These are phyloP conservation scores for Pichia eremophila DNA, from an alignment of 805 yeast species.

Conservation along the genomic window DNA sequence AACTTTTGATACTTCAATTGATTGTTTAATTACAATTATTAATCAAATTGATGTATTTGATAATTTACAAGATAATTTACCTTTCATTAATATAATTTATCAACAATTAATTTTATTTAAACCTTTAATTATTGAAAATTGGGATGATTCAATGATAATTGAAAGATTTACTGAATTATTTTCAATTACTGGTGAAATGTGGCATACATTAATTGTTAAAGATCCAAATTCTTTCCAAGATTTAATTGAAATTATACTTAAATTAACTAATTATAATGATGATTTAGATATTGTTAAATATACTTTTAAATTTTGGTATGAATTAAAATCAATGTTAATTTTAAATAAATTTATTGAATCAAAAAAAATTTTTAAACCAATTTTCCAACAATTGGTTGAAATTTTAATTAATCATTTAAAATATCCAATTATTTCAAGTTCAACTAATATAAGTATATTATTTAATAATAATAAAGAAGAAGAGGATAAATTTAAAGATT, in stretches of 20 bases:
- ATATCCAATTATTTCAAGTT: conserved; percentile 47
- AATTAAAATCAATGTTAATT: conserved; percentile 61
- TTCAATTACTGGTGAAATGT: conserved; percentile 89
- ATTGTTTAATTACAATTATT: conserved; percentile 74
- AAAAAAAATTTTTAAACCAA: conserved; percentile 38
- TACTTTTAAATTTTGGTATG: conserved; percentile 89
- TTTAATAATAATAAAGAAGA: conserved; percentile 67
- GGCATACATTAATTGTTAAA: conserved; percentile 82
- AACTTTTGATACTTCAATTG: conserved; percentile 76
- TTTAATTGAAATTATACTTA: conserved; percentile 62
- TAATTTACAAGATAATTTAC: conserved; percentile 45
- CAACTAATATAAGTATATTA: conserved; percentile 31
- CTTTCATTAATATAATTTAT: conserved; percentile 24
- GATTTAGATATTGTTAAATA: conserved; percentile 86
- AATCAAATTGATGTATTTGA: conserved; percentile 75
- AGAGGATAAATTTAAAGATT: conserved; percentile 88
- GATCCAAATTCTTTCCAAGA: conserved; percentile 61
- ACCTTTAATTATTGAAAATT: conserved; percentile 37
- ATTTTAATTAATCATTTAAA: conserved; percentile 60
- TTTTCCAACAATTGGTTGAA: conserved; percentile 49
- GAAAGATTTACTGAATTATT: conserved; percentile 67
- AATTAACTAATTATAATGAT: conserved; percentile 62
- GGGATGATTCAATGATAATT: conserved; percentile 56
- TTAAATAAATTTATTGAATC: conserved; percentile 50
- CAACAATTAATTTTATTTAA: conserved; percentile 58